Evolutionary conservation across 2,329 filamentous ascomycete genomes (phyloP), one percentile per base, ranked within the genome.

Genomic region (Raffaelea deltoideospora): DNA sequence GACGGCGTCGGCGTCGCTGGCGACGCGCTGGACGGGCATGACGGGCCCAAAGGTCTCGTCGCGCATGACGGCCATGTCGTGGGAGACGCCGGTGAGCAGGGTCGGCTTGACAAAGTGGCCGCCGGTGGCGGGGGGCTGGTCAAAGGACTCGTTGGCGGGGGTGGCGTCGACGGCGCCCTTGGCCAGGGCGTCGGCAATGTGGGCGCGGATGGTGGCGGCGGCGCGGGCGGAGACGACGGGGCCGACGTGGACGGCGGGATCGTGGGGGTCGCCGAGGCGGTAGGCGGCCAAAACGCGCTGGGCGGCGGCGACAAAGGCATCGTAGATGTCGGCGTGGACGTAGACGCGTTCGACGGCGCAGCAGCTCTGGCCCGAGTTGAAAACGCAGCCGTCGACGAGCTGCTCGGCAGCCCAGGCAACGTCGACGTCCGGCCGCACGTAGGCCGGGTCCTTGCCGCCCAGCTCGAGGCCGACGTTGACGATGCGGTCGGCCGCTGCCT

Each of bases 311-410:
- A 95, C 67, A 50, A 96, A 95, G 11, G 72, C 61, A 50, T 93
- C 85, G 55, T 95, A 76, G 34, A 96, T 73, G 47, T 72, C 76
- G 51, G 82, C 79, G 50, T 90, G 76, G 5, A 96, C 87, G 50
- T 96, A 96, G 17, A 96, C 75, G 24, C 88, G 71, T 61, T 96
- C 88, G 37, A 96, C 67, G 19, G 85, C 82, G 59, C 88, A 96
- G 65, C 88, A 96, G 54, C 85, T 93, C 64, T 96, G 88, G n/a
- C 88, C 88, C 35, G 87, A 94, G 63, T 96, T 96, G 68, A 96
- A 96, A 39, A 96, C 67, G n/a, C 86, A 79, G 17, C 88, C 88
- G 48, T 96, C 88, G 13, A 96, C 85, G 49, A 96, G 90, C 59
- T 95, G 86, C 47, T 82, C 86, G 0, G 88, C 88, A 1, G 80